Evolutionary conservation across 805 yeast species (phyloP), one percentile per base, ranked within the genome.

Genomic region (Lipomyces lipofer): DNA sequence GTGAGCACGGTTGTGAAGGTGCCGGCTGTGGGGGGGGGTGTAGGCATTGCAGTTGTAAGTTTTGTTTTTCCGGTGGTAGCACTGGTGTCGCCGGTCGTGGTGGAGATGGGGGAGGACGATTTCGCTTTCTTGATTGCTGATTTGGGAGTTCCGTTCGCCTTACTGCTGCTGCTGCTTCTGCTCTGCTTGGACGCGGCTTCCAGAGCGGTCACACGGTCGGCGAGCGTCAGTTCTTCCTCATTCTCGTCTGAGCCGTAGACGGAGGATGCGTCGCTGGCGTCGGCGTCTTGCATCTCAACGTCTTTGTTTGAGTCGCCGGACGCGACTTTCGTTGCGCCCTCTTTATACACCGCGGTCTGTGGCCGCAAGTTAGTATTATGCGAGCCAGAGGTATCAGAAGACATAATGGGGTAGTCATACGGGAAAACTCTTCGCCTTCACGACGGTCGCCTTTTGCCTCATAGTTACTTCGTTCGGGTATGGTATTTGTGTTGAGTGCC

Each of bases 1-100:
- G 91, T 76, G 43, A 94, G 75, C n/a, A 94, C 81, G 1, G 86
- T 83, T 1, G 96, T 82, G 56, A 91, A 79, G 1, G 96, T 82
- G 48, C 94, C 95, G 4, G 86, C 81, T 7, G 82, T 78, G 19
- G 83, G 56, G 28, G 67, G 80, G 52, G 33, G 32, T 5, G 39
- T 33, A 5, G 36, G 29, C 19, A 40, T 49, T 9, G 19, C 32
- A 32, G 46, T 12, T 21, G 50, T 6, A 7, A 17, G 5, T 21
- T 24, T 24, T 0, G 27, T n/a, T 9, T 10, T 29, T 28, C 42
- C 27, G 29, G 39, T 24, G 29, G 17, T 9, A 7, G 21, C 8
- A 15, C 19, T 27, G 2, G 29, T 19, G 19, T 15, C 27, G 40
- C 25, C 47, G 32, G 45, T 42, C 5, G 27, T 32, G 10, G 10